These are phyloP conservation scores for Trametes elegans DNA, from an alignment of 768 basidiomycete species.

Conservation along the genomic window DNA sequence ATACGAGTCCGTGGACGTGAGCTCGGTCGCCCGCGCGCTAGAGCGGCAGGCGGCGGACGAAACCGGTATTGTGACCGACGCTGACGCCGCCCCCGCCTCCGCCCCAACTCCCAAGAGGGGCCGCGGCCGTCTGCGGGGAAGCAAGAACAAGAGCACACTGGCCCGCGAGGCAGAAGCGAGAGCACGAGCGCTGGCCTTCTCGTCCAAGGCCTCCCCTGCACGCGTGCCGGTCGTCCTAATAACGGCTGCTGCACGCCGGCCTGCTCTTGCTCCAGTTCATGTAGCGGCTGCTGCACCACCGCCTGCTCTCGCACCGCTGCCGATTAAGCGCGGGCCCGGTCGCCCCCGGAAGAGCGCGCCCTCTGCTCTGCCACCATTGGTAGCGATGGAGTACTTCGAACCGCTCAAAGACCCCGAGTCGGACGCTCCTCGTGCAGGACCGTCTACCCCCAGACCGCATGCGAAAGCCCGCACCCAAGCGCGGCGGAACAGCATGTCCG, in stretches of 20 bases:
- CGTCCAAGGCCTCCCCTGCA: too few species aligned
- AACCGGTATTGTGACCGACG: neutral
- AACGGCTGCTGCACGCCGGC: too few species aligned
- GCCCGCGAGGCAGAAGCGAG: constrained; percentile 1
- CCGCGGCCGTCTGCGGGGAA: constrained; percentile 6
- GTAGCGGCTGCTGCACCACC: neutral
- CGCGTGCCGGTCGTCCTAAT: too few species aligned
- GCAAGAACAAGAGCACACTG: constrained; percentile 13
- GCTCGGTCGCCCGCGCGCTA: neutral
- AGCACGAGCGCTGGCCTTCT: neutral
- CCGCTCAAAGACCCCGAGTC: constrained; percentile 7
- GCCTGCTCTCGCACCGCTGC: neutral
- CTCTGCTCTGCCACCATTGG: neutral
- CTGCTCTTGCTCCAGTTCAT: too few species aligned
- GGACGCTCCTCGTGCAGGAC: neutral
- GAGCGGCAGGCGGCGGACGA: constrained; percentile 1
- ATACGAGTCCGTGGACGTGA: neutral
- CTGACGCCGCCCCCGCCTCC: neutral
- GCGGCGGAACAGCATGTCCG: constrained; percentile 6
- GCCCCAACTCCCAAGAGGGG: neutral
- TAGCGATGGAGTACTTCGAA: constrained; percentile 3
- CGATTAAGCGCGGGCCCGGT: constrained; percentile 5
- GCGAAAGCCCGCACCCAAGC: neutral
- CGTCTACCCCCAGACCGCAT: neutral
- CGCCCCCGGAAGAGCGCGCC: constrained; percentile 11